Base-by-base conservation (phyloP, 225 moss, liverwort and hornwort genomes). In the Ulota crispa region DNA sequence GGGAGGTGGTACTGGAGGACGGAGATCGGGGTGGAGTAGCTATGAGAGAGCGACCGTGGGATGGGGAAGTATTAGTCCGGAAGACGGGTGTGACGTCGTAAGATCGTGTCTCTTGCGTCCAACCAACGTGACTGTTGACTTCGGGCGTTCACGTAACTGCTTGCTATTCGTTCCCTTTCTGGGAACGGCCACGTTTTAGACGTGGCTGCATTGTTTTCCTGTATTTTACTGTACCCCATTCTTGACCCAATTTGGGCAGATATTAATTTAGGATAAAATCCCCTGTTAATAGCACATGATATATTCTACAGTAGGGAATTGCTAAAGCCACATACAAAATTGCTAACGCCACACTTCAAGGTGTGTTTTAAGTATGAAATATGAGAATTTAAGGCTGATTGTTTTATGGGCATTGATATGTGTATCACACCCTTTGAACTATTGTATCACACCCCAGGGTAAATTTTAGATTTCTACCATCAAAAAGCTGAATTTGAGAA, bases 81-180 rank as follows among this genome's bases (percentile, higher is more conserved):
- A 1, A 68, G 87, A 45, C 16, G 64, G n/a, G 68, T 19, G 61
- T 27, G 56, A 37, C 37, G 64, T 64, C 21, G 24, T 11, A 26
- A 23, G 43, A 68, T 37, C 27, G 64, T 77, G 81, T 41, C 87
- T 7, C 70, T 84, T 78, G 74, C 64, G 16, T 8, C 27, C 64
- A 81, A 87, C 36, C 64, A 75, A 84, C 69, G 75, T 64, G 75
- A 87, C 87, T 65, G 16, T 87, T 87, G 78, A 84, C 24, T 3
- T 0, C 2, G 11, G 4, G 14, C 8, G 50, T 69, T 67, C 70
- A 64, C 2, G 23, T 42, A 67, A 72, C 21, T 64, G 24, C 56
- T 77, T 80, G 11, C 11, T 6, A 73, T 23, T n/a, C 8, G 9
- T 39, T 81, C 42, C 13, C 37, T 31, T 3, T 13, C 21, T 54